Base-by-base conservation (phyloP, 306 rosid genomes). In the Glycyrrhiza uralensis region DNA sequence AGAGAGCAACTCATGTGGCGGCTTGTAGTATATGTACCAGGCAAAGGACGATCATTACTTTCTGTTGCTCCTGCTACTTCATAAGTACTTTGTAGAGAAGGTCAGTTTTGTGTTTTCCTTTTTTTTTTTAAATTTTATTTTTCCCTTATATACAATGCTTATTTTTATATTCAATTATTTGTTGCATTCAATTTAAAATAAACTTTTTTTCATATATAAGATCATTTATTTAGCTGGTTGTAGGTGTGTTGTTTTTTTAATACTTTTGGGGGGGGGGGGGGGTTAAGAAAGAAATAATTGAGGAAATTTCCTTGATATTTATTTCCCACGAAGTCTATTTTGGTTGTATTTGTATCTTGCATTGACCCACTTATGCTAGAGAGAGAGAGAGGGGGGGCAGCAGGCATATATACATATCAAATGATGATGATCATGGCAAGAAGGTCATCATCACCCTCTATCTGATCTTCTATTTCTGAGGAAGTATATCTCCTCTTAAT, bases 321-420 rank as follows among this genome's bases (percentile, higher is more conserved):
- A 17, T 46, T 28, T 46, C 9, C 3, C 46, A 82, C 26, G 85
- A 87, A 86, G 84, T 78, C 81, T 82, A 80, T 57, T 87, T 87
- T 88, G 85, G 84, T 81, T 83, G 86, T 85, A 88, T 85, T 87
- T 87, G 85, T 85, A 85, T 69, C 87, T 36, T 65, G 80, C 90
- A 90, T 90, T 93, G 96, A 90, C 98, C 89, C 87, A 75, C 81
- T 65, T 46, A 10, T 46, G 54, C 46, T 58, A 50, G 69, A 66
- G 77, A 23, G 62, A 72, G 58, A 54, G 51, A 49, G 74, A 41
- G 74, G 71, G 42, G 13, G 29, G 6, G 26, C 55, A 69, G 71
- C 22, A 19, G 33, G 45, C 57, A 55, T 28, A 76, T 81, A 76
- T 85, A 71, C 62, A 68, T 35, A n/a, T n/a, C n/a, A n/a, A 0